These are phyloP conservation scores for Aspergillus caelatus DNA, from an alignment of 2,329 filamentous ascomycete genomes.

Conservation along the genomic window DNA sequence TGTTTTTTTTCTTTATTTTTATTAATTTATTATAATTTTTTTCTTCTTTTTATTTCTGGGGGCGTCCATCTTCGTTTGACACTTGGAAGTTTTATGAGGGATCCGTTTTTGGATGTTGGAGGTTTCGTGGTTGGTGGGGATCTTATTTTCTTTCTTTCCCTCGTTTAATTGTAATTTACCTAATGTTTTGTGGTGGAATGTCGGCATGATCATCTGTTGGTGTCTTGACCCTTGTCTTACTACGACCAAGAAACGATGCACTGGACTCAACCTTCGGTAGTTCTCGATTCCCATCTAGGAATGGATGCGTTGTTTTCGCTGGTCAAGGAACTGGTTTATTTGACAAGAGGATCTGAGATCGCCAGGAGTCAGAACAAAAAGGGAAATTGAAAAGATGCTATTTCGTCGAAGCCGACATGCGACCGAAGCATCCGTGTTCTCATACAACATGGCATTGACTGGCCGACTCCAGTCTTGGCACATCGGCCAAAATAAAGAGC, in stretches of 20 bases:
- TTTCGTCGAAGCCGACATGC: constrained; percentile 9
- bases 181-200: neutral
- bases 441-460: constrained; percentile 15
- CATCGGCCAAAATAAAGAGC: constrained; percentile 3
- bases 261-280: neutral
- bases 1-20: neutral
- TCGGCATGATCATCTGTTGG: neutral
- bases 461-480: constrained; percentile 10
- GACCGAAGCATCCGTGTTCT: constrained; percentile 16
- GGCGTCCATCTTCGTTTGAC: neutral
- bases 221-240: neutral
- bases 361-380: constrained; percentile 23
- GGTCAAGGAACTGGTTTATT: constrained; percentile 9
- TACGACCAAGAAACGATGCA: neutral
- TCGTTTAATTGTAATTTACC: neutral
- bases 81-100: neutral
- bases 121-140: neutral
- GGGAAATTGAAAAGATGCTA: constrained; percentile 10
- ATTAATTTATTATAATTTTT: neutral
- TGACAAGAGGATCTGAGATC: constrained; percentile 18
- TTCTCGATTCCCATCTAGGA: neutral
- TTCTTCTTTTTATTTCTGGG: neutral
- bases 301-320: constrained; percentile 3
- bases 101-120: neutral
- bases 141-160: neutral